Evolutionary conservation across 805 yeast genomes (phyloP), one percentile per base, ranked within the genome.

Genomic region (Metschnikowia kofuensis): DNA sequence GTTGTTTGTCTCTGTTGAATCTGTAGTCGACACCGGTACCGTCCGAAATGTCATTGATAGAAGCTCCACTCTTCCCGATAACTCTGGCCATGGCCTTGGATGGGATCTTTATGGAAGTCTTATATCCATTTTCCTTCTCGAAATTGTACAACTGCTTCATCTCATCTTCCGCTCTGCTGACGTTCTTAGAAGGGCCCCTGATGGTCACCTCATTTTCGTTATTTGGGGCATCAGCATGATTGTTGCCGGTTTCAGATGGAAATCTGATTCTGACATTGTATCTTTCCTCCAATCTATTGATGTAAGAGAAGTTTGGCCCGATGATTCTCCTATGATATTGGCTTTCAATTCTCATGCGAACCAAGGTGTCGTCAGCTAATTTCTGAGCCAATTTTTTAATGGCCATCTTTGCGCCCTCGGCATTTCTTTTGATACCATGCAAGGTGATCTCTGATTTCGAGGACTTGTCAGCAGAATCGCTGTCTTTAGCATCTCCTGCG

Each of bases 111-210:
- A 92, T 65, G n/a, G 72, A 69, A 55, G 81, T 75, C 49, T 79
- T 77, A 69, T 81, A 80, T 14, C 96, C 92, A 63, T 90, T 89
- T 58, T 88, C 96, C 61, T 79, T 84, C 68, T 91, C 98, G 66
- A 85, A 94, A 57, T 86, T 85, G 57, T 88, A 75, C 53, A 95
- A 77, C 48, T 90, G 97, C 57, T 79, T 77, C 62, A 95, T 72
- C 72, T 91, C 97, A 53, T 84, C 91, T 64, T 82, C 82, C 32
- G 95, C 95, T 64, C 84, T 83, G 32, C 81, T 76, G 32, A 87
- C 98, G 57, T 92, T 94, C 68, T 84, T 85, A 27, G 97, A 87
- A 43, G 97, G 96, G 47, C 97, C 97, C 61, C 84, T 83, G 50
- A 92, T 78, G 30, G 77, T 72, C 38, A 86, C 83, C 57, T 87